Conservation (phyloP, 352 stramenopile species). For the Elongisporangium senticosum region DNA sequence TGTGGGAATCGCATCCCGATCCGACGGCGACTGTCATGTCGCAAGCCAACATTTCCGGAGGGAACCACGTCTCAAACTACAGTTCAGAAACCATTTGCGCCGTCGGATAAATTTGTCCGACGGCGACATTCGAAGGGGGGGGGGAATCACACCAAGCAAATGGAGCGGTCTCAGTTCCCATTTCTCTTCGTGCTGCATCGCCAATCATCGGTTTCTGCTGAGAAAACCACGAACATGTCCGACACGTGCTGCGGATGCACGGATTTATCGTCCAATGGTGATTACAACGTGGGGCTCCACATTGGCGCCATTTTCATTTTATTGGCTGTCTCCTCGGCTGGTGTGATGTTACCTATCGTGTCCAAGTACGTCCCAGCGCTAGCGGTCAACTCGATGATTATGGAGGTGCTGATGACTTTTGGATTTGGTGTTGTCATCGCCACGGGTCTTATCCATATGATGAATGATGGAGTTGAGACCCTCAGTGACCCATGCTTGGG, state of each 20-base stretch:
- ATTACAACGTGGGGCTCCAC: conserved; percentile 50
- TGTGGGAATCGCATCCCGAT: neutral
- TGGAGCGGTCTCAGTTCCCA: neutral
- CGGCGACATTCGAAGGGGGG: neutral
- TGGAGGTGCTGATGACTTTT: conserved; percentile 52
- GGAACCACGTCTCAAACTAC: neutral
- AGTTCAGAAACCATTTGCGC: neutral
- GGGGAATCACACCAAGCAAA: neutral
- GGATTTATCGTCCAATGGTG: conserved; percentile 18
- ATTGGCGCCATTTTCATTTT: conserved; percentile 50
- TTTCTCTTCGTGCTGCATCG: neutral
- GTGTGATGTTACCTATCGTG: conserved; percentile 40
- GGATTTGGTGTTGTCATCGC: conserved; percentile 61
- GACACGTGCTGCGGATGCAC: conserved; percentile 39
- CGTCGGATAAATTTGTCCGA: neutral
- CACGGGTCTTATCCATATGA: conserved; percentile 72
- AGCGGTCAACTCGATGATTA: conserved; percentile 30
- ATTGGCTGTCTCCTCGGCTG: conserved; percentile 36
- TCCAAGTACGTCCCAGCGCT: conserved; percentile 28
- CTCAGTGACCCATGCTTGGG: conserved; percentile 56
- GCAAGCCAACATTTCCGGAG: neutral
- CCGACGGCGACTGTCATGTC: neutral
- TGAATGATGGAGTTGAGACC: conserved; percentile 51
- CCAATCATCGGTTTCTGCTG: neutral
- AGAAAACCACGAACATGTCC: conserved; percentile 19